Evolutionary conservation across 768 basidiomycete genomes (phyloP).

Genomic region (Lactifluus volemus): DNA sequence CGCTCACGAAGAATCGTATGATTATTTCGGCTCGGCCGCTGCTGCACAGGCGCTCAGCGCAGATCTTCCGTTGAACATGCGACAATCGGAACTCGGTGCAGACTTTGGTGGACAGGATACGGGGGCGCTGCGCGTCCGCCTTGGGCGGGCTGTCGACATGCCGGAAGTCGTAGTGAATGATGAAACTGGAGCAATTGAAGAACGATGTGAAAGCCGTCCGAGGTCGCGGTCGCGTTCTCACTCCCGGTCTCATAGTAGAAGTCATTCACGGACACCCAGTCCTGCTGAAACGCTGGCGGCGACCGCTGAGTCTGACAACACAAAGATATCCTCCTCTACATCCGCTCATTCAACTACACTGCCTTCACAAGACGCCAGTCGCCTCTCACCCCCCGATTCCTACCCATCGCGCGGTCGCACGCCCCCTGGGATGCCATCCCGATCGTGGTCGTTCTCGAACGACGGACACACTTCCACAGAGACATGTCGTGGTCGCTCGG

Average conservation of each 20-base stretch:
- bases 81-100: conserved; percentile 6
- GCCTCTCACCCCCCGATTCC: conserved; percentile 20
- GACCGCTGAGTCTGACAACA: conserved; percentile 8
- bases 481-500: conserved; percentile 42
- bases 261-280: conserved; percentile 20
- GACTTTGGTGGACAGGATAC: conserved; percentile 8
- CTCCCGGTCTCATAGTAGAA: conserved; percentile 14
- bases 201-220: conserved; percentile 9
- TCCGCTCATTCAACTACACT: not conserved
- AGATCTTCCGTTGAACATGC: not conserved
- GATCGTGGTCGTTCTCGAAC: conserved; percentile 24
- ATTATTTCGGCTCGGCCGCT: conserved; percentile 5
- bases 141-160: conserved; percentile 15
- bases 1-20: conserved; percentile 10
- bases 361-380: conserved; percentile 17
- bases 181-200: conserved; percentile 14
- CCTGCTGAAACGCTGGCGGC: conserved; percentile 12
- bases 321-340: not conserved
- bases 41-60: conserved; percentile 3
- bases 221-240: conserved; percentile 11
- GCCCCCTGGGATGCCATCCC: conserved; percentile 8
- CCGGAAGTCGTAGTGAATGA: conserved; percentile 20
- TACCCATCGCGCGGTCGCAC: conserved; percentile 21
- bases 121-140: conserved; percentile 10
- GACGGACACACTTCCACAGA: conserved; percentile 20